Base-by-base conservation (phyloP, 1,284 basidiomycete genomes). In the Leccinum pachyderme region DNA sequence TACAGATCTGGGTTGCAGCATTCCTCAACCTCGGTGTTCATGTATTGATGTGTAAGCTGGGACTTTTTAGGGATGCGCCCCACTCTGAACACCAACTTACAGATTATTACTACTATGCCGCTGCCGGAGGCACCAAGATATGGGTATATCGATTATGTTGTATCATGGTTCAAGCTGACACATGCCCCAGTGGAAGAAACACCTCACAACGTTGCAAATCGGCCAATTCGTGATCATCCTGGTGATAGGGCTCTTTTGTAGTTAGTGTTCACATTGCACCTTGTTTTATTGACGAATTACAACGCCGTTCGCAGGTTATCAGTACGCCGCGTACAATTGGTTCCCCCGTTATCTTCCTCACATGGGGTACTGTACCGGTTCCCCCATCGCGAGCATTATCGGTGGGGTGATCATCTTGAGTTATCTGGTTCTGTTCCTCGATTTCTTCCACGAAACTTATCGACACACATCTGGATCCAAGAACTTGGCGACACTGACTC, bases 81-180 rank as follows among this genome's bases (percentile, higher is more conserved):
- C 54, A 52, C 27, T 47, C 31, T 49, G 52, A 60, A 24, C 45
- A 15, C 22, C 54, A 56, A 18, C 44, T 32, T 15, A 35, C 65
- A 93, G 91, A 95, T 77, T 95, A 96, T 77, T 96, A 96, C 77
- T 96, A 95, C 77, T 95, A 87, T 73, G 93, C 93, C 47, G 93
- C 93, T 50, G 92, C 94, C 55, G 93, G 92, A 64, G 94, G 93
- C 63, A 87, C 88, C 66, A 90, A 83, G 75, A 89, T 96, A 74
- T 96, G 94, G 94, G 91, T 92, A 71, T 52, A 79, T 24, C 25
- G 31, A 4, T 43, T 44, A 28, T 25, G 25, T 15, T 55, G 56
- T 13, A 49, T 33, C 52, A 27, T 59, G 13, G 12, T 50, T 48
- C 37, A 56, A 28, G 9, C 43, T 13, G 27, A 6, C 13, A 27